A percentile compares a stretch with the other conserved stretches of the same genome.
Evolutionary conservation across 768 basidiomycete genomes (phyloP).

Genomic region (Boletus vinaceobasis): DNA sequence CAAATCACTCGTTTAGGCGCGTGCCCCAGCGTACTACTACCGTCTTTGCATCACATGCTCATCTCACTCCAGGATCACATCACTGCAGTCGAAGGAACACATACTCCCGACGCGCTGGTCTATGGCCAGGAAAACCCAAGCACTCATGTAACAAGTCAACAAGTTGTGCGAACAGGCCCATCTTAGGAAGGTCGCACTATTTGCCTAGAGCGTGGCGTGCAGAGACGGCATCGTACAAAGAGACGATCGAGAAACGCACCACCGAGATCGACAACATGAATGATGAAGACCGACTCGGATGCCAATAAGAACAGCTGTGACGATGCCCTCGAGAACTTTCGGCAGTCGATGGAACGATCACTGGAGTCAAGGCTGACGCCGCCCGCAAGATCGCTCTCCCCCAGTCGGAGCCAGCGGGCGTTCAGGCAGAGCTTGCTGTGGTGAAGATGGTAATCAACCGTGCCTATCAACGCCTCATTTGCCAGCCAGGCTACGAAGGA

Average conservation of each 20-base stretch:
- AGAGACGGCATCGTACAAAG: constrained; percentile 1
- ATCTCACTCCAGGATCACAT: constrained; percentile 18
- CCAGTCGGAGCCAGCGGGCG: constrained; percentile 7
- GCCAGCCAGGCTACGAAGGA: too few relatives aligned
- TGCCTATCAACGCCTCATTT: too few relatives aligned
- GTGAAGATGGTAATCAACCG: constrained; percentile 7
- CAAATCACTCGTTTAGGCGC: too few relatives aligned
- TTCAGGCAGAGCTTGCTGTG: constrained; percentile 7
- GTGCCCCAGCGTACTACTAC: too few relatives aligned
- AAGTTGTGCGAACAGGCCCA: constrained; percentile 5
- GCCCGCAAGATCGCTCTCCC: constrained; percentile 15
- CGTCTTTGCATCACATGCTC: too few relatives aligned
- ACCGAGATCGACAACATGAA: neutral
- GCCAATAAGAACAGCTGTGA: constrained; percentile 3
- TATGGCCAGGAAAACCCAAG: neutral
- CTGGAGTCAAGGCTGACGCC: constrained; percentile 13
- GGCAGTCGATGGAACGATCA: constrained; percentile 7
- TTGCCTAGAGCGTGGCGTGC: constrained; percentile 2
- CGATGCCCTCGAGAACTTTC: neutral
- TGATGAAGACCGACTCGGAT: too few relatives aligned
- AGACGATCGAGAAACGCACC: constrained; percentile 11
- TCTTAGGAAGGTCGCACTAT: constrained; percentile 13
- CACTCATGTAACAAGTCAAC: constrained; percentile 5
- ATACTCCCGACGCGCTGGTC: neutral
- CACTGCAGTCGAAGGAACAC: constrained; percentile 8